These are phyloP conservation scores for Colletotrichum shisoi DNA, from an alignment of 2,329 filamentous ascomycete genomes.

Conservation along the genomic window DNA sequence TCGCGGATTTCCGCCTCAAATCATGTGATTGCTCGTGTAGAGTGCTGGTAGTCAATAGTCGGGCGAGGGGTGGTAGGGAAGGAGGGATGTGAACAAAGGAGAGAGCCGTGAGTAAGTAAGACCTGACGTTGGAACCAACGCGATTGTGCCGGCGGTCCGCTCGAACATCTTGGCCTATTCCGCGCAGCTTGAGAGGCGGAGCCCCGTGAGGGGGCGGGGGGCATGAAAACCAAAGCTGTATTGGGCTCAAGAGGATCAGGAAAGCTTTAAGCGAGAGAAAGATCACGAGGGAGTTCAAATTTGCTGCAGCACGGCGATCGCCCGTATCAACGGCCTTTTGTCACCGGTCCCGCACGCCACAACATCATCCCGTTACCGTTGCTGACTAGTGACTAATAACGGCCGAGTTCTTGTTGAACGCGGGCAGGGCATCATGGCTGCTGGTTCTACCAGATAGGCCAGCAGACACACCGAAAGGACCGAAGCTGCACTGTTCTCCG, in stretches of 20 bases:
- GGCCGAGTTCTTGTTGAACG: constrained; percentile 7
- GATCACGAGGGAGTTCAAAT: neutral
- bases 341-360: constrained; percentile 4
- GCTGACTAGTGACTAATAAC: neutral
- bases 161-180: constrained; percentile 18
- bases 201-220: neutral
- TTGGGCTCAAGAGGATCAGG: neutral
- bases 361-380: constrained; percentile 18
- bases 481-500: neutral
- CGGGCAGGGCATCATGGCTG: constrained; percentile 3
- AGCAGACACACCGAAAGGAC: neutral
- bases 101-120: neutral
- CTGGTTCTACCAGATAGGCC: neutral
- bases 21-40: neutral
- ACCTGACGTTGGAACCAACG: constrained; percentile 31
- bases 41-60: neutral
- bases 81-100: neutral
- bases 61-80: constrained; percentile 5
- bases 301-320: constrained; percentile 6
- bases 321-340: constrained; percentile 1
- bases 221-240: neutral
- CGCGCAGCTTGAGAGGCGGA: neutral
- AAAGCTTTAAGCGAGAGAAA: neutral
- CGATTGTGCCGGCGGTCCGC: constrained; percentile 15
- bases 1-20: constrained; percentile 13